Conservation (phyloP, 495 filamentous ascomycete genomes). For the Chaetomium cochliodes region DNA sequence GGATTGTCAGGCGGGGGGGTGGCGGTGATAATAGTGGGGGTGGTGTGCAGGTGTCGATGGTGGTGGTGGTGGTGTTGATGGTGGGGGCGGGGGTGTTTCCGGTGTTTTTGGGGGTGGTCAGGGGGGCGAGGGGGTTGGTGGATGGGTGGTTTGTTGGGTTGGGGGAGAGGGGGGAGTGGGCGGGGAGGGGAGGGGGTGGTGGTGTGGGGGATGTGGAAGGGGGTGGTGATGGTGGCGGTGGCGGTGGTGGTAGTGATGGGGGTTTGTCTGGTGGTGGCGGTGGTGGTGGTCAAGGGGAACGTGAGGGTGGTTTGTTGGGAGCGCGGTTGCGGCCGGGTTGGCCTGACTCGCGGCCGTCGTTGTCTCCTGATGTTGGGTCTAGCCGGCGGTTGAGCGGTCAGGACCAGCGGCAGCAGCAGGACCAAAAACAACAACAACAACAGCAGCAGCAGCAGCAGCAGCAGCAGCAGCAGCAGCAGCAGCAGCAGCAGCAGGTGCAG, state of each 20-base stretch:
- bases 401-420: neutral
- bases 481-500: neutral
- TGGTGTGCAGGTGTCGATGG: slow-evolving; percentile 41
- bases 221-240: neutral
- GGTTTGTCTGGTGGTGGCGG: too few species aligned
- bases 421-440: too few species aligned
- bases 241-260: neutral
- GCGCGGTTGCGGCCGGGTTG: neutral
- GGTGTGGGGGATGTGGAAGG: slow-evolving; percentile 19
- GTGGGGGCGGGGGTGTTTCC: slow-evolving; percentile 38
- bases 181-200: slow-evolving; percentile 22
- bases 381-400: neutral
- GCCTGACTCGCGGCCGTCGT: neutral
- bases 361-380: neutral
- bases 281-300: neutral
- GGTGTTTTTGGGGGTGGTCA: slow-evolving; percentile 40
- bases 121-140: slow-evolving; percentile 40
- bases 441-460: neutral
- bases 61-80: slow-evolving; percentile 39
- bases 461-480: neutral
- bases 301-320: neutral
- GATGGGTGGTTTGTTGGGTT: slow-evolving; percentile 23
- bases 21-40: slow-evolving; percentile 36
- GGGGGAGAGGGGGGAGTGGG: slow-evolving; percentile 24
- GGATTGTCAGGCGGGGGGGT: slow-evolving; percentile 34